Evolutionary conservation across 345 rosid genomes (phyloP), one percentile per base, ranked within the genome.

Genomic region (Salix koriyanagi): DNA sequence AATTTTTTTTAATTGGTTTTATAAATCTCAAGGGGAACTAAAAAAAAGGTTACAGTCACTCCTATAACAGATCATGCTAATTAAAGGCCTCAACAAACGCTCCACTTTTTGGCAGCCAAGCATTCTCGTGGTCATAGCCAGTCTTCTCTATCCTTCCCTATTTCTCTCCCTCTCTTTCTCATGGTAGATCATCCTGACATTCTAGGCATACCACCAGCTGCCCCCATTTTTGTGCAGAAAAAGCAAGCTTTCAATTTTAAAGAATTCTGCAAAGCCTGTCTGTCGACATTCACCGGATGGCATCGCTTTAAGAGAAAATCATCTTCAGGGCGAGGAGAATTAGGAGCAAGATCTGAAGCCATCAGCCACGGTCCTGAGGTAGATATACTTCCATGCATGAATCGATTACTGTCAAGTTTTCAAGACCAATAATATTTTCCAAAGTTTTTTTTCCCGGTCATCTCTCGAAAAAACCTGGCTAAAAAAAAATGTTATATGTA

Each of bases 151-250:
- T 54, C 21, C 65, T 50, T 65, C 37, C 65, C 30, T 70, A n/a
- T 58, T 58, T 68, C 44, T 78, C 77, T 56, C 61, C 76, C 78
- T 76, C 78, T 41, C 21, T 30, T 61, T 56, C 71, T 70, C 60
- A 80, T 76, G 80, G 86, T 79, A 13, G 81, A 80, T 67, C 80
- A 21, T 44, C 41, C 75, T 7, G 77, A 82, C 50, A 21, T 36
- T 37, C 61, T 65, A 54, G 70, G 60, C 78, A 8, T 39, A 21
- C 52, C 77, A 18, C 50, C 44, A 54, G 70, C 67, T 74, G 74
- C 75, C 69, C 56, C 74, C 71, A 73, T 79, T 52, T 48, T 73
- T n/a, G 74, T 61, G 48, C 23, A 56, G 30, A 69, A 64, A 13
- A 54, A 54, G 72, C 65, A 41, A 37, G 18, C 26, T 61, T 52